Evolutionary conservation across 331 rosid species (phyloP).

Genomic region (Telfairia occidentalis): DNA sequence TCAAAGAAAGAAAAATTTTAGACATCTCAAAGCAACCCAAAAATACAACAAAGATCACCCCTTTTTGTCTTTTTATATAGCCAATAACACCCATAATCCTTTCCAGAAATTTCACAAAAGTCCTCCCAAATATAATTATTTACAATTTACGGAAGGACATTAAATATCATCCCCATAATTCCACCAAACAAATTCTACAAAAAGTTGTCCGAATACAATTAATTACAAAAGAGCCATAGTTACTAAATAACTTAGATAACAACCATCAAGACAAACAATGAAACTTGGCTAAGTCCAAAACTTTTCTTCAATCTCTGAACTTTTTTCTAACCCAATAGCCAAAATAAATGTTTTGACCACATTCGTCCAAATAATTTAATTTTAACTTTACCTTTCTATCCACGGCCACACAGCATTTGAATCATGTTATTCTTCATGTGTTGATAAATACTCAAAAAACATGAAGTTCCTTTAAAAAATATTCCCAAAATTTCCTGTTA

Average conservation of each 20-base stretch:
- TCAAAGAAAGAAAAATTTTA: neutral
- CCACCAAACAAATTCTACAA: no score
- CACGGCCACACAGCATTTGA: no score
- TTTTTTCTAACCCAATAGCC: neutral
- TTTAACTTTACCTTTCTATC: no score
- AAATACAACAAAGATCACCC: neutral
- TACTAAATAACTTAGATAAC: no score
- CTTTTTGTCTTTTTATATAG: neutral
- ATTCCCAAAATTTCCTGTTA: no score
- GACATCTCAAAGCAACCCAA: neutral
- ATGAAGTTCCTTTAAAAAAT: no score
- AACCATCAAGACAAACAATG: neutral
- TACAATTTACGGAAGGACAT: neutral
- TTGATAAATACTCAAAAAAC: no score
- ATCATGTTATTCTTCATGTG: no score
- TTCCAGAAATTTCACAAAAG: neutral
- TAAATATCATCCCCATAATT: no score
- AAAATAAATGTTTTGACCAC: neutral
- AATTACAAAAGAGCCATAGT: no score
- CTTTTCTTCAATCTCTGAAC: neutral
- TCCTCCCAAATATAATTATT: neutral
- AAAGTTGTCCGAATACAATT: no score
- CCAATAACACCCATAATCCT: neutral
- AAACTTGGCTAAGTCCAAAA: neutral
- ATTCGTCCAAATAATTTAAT: neutral